Conservation (phyloP, 2,329 filamentous ascomycete genomes). For the Ramichloridium luteum region DNA sequence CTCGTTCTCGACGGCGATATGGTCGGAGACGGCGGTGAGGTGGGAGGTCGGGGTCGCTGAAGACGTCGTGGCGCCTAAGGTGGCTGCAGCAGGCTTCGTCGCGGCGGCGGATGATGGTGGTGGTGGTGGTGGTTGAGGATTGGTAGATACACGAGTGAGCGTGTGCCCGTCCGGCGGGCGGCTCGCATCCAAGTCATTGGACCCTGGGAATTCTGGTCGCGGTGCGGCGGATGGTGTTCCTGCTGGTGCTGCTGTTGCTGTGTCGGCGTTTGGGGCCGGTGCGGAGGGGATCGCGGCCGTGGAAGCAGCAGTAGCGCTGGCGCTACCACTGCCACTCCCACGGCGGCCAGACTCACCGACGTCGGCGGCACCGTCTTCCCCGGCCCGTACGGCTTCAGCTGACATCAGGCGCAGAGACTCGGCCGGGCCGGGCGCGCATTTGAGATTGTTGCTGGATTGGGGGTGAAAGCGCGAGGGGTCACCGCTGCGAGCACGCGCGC, state of each 20-base stretch:
- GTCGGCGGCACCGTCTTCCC: background rate
- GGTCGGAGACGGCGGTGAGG: background rate
- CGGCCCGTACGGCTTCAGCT: background rate
- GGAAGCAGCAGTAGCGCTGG: too few relatives aligned
- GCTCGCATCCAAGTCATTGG: too few relatives aligned
- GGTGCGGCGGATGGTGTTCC: background rate
- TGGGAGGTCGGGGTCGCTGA: background rate
- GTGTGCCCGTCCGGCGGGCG: too few relatives aligned
- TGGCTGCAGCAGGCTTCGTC: background rate
- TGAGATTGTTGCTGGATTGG: too few relatives aligned
- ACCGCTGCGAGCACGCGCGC: too few relatives aligned
- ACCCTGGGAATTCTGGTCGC: too few relatives aligned
- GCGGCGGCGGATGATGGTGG: background rate
- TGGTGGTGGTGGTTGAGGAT: background rate
- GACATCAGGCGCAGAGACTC: background rate
- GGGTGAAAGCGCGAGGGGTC: too few relatives aligned
- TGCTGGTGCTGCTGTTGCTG: background rate
- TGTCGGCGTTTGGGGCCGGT: too few relatives aligned
- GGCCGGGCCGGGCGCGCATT: background rate
- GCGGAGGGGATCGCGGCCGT: too few relatives aligned
- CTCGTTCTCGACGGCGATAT: background rate
- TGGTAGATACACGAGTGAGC: background rate
- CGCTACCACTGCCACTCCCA: conserved; percentile 3
- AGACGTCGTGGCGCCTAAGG: background rate
- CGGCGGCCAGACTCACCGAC: background rate